Evolutionary conservation across 1,139 yeast species (phyloP), one percentile per base, ranked within the genome.

Genomic region (Hemisphaericaspora lyxosophila): DNA sequence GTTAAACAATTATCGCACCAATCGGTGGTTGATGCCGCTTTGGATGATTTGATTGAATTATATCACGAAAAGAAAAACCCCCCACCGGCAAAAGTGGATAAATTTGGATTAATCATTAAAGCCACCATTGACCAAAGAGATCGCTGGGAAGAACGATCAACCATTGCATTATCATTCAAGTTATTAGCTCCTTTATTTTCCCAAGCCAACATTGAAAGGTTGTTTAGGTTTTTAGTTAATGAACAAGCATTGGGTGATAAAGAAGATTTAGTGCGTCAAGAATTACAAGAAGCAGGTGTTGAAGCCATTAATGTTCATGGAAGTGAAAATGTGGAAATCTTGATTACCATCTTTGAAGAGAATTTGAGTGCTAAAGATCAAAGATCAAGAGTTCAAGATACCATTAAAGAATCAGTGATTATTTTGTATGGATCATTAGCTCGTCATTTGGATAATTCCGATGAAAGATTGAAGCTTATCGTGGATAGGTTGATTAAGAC

Each of bases 391-490:
- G 60, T 65, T 5, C 85, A 80, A 47, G 85, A 85, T 54, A 69
- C 74, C 30, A 75, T 87, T 44, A 82, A 83, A 51, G 95, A 89
- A 59, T 80, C 87, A 46, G 85, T 85, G 14, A 86, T 90, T 53
- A 85, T 90, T 43, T 69, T 89, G 39, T 90, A 89, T 54, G 97
- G 97, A 53, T 79, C 92, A 1, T 70, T 89, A 45, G 96, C 96
- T 11, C 81, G 86, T 47, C 95, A 90, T 63, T 72, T 90, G 60
- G 68, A 75, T 15, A 49, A 74, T 0, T 63, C 73, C 15, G 97
- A 90, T 55, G 54, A 70, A 4, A 75, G 96, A 59, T 69, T 89
- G 41, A 62, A 67, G 14, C 64, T 73, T 3, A 84, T 89, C 48
- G 79, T 88, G 33, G 82, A 80, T 24, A 75, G 89, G 50, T 67